phyloP scores from a whole-genome alignment of 1,139 yeast species.

The Kazachstania sp. region DNA sequence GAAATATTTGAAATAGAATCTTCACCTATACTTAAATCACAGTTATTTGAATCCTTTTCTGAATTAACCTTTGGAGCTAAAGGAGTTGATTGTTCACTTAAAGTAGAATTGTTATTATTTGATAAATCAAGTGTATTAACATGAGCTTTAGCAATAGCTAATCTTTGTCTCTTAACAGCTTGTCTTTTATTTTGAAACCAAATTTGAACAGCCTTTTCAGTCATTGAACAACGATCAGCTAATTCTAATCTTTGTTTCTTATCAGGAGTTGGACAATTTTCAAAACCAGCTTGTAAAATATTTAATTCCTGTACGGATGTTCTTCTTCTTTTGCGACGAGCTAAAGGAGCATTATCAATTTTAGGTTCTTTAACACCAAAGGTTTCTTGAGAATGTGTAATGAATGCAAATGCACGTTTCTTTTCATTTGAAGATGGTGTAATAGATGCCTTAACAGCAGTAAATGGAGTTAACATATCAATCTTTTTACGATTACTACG shows the following conservation, averaged over 20 bases:
- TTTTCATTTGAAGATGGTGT: constrained; percentile 24
- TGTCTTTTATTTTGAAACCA: constrained; percentile 98
- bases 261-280: constrained; percentile 71
- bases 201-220: constrained; percentile 92
- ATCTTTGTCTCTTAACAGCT: constrained; percentile 44
- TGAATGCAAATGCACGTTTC: constrained; percentile 67
- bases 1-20: constrained; percentile 22
- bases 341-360: constrained; percentile 81
- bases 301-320: constrained; percentile 81
- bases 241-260: constrained; percentile 65
- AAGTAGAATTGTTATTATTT: background rate
- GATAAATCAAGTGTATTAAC: background rate
- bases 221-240: constrained; percentile 74
- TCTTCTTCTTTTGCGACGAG: constrained; percentile 90
- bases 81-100: constrained; percentile 4
- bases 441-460: constrained; percentile 22
- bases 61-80: constrained; percentile 1
- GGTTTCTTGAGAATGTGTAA: constrained; percentile 83
- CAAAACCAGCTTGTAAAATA: constrained; percentile 72
- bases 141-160: constrained; percentile 5
- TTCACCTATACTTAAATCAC: constrained; percentile 20
- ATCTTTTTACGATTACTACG: constrained; percentile 9
- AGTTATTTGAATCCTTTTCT: background rate
- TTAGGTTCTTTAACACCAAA: constrained; percentile 77
- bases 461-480: constrained; percentile 22